These are phyloP conservation scores for Coemansia sp. DNA, from an alignment of 192 early-diverging fungal species.

Conservation along the genomic window DNA sequence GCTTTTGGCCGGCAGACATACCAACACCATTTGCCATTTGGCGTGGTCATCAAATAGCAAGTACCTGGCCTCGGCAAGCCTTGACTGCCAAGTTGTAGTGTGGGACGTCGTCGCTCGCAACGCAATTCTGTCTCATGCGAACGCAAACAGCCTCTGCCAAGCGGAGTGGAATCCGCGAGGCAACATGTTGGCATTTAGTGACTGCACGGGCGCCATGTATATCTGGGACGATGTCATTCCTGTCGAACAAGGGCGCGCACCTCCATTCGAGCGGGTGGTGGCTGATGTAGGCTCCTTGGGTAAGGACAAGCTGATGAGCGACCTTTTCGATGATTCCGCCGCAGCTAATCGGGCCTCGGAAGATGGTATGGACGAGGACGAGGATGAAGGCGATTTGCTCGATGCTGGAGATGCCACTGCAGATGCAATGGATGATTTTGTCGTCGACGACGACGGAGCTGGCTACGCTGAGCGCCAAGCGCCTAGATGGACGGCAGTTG, in stretches of 20 bases:
- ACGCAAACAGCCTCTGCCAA: conserved; percentile 50
- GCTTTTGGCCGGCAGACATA: conserved; percentile 38
- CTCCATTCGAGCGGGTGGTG: conserved; percentile 16
- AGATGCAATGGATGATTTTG: conserved; percentile 77
- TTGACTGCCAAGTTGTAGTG: conserved; percentile 55
- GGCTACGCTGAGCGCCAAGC: conserved; percentile 61
- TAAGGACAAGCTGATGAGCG: conserved; percentile 48
- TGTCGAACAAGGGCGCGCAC: conserved; percentile 42
- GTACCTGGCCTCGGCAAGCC: conserved; percentile 59
- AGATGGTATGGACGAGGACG: conserved; percentile 17
- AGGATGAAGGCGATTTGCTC: conserved; percentile 13
- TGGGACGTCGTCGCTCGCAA: conserved; percentile 65
- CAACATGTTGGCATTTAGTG: conserved; percentile 64
- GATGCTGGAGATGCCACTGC: conserved; percentile 47
- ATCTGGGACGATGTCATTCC: conserved; percentile 61
- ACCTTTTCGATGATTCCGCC: conserved; percentile 38
- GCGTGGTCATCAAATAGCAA: conserved; percentile 67
- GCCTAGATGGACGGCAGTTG: conserved; percentile 19
- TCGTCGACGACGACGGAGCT: conserved; percentile 84
- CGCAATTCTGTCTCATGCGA: conserved; percentile 40
- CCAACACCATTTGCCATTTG: conserved; percentile 49
- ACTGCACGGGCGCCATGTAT: conserved; percentile 56
- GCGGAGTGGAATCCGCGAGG: conserved; percentile 67
- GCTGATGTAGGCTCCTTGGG: background rate
- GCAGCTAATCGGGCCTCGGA: conserved; percentile 5